A percentile compares a stretch with the other conserved stretches of the same genome.
These are phyloP conservation scores for Phylloporus rhodoxanthus DNA, from an alignment of 768 basidiomycete species.

Conservation along the genomic window DNA sequence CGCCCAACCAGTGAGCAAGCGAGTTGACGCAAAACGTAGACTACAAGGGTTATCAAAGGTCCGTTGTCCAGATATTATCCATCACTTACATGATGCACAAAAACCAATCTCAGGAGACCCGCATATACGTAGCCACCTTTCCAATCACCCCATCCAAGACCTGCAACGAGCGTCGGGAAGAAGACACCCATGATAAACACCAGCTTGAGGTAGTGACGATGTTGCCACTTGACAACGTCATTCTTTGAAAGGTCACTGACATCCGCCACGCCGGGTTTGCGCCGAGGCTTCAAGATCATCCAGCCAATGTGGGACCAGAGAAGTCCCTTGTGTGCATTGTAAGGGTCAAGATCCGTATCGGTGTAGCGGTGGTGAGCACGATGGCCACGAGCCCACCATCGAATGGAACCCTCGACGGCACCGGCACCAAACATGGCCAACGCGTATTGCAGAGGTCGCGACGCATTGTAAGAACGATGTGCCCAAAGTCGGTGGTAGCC, in stretches of 20 bases:
- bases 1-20: conserved; percentile 93
- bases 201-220: conserved; percentile 67
- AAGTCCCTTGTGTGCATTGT: conserved; percentile 87
- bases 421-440: conserved; percentile 85
- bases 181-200: conserved; percentile 66
- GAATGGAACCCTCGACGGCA: conserved; percentile 93
- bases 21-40: conserved; percentile 98
- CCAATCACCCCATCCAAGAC: conserved; percentile 81
- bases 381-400: conserved; percentile 98
- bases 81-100: conserved; percentile 78
- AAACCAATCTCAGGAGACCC: conserved; percentile 67
- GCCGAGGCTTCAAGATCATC: conserved; percentile 90
- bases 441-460: conserved; percentile 75
- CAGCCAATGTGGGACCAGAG: conserved; percentile 84
- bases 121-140: conserved; percentile 84
- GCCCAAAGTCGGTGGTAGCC: conserved; percentile 99
- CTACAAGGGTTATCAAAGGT: conserved; percentile 32
- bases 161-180: conserved; percentile 73
- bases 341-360: conserved; percentile 94
- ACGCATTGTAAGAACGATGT: conserved; percentile 92
- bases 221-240: conserved; percentile 81
- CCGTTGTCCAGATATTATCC: neutral
- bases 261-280: conserved; percentile 86
- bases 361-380: conserved; percentile 97
- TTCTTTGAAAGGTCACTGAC: conserved; percentile 80